phyloP scores from a whole-genome alignment of 306 rosid genomes.

The Gleditsia sinensis region DNA sequence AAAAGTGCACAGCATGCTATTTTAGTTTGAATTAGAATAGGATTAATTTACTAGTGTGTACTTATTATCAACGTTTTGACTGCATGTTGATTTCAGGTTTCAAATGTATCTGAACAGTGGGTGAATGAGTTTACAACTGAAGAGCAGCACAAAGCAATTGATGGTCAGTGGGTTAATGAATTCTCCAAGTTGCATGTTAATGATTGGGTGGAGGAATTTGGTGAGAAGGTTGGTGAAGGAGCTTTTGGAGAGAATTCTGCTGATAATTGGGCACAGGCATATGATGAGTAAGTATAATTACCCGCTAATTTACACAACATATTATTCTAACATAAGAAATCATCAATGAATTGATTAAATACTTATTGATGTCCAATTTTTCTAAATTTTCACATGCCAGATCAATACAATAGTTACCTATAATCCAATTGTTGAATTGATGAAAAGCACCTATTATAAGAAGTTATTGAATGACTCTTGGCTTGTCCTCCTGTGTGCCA shows the following conservation, averaged over 20 bases:
- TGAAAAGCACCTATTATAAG: no score
- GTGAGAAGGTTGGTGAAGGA: slow-evolving; percentile 78
- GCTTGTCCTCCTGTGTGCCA: not conserved
- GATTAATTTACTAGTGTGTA: not conserved
- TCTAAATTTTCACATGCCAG: not conserved
- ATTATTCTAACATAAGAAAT: not conserved
- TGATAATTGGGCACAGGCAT: slow-evolving; percentile 82
- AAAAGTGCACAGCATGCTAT: slow-evolving; percentile 4
- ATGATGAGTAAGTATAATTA: slow-evolving; percentile 76
- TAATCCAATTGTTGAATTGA: no score
- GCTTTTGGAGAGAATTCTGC: slow-evolving; percentile 59
- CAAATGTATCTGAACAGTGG: slow-evolving; percentile 74
- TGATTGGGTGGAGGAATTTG: slow-evolving; percentile 96
- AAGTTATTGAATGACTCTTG: not conserved
- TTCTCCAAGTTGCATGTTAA: slow-evolving; percentile 84
- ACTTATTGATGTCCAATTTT: not conserved
- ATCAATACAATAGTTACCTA: not conserved
- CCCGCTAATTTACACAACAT: not conserved
- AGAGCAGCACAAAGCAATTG: slow-evolving; percentile 48
- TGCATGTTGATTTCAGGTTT: slow-evolving; percentile 55
- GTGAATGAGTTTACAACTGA: slow-evolving; percentile 73
- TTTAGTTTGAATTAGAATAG: not conserved
- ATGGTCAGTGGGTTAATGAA: slow-evolving; percentile 91
- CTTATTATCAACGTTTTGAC: slow-evolving; percentile 27
- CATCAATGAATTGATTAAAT: slow-evolving; percentile 1